Conservation (phyloP, 805 yeast genomes). For the Isabelozyma pseudorhagii region DNA sequence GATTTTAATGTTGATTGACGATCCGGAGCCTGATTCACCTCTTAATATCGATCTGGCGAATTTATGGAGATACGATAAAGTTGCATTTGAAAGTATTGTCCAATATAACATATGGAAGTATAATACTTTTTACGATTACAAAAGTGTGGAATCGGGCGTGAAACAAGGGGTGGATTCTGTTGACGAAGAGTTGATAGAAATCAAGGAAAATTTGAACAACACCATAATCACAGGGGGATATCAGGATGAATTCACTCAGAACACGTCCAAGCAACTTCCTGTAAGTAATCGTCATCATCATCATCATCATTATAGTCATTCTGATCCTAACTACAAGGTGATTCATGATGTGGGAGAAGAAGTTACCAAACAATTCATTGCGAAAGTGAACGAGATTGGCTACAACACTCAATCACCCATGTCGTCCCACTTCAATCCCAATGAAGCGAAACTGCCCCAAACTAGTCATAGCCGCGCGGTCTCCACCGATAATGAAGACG, state of each 20-base stretch:
- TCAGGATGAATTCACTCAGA: background rate
- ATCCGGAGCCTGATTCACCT: conserved; percentile 73
- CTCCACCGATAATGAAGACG: conserved; percentile 8
- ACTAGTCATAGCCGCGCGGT: background rate
- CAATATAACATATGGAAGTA: conserved; percentile 40
- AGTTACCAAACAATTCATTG: conserved; percentile 28
- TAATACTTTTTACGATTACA: conserved; percentile 20
- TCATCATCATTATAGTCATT: background rate
- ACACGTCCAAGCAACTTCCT: background rate
- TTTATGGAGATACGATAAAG: conserved; percentile 42
- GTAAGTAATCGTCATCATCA: background rate
- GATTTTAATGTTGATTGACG: conserved; percentile 51
- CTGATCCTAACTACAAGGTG: conserved; percentile 12
- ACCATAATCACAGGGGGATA: background rate
- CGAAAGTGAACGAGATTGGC: conserved; percentile 30
- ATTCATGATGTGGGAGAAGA: conserved; percentile 33
- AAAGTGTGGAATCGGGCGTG: background rate
- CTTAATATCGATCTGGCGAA: conserved; percentile 69
- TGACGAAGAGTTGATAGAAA: background rate
- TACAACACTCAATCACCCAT: conserved; percentile 4
- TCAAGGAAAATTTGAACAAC: background rate
- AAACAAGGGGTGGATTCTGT: background rate
- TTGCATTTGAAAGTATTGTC: conserved; percentile 37
- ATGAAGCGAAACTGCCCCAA: background rate
- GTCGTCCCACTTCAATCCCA: background rate